phyloP scores from a whole-genome alignment of 2,329 filamentous ascomycete genomes.

The Aquanectria penicillioides region DNA sequence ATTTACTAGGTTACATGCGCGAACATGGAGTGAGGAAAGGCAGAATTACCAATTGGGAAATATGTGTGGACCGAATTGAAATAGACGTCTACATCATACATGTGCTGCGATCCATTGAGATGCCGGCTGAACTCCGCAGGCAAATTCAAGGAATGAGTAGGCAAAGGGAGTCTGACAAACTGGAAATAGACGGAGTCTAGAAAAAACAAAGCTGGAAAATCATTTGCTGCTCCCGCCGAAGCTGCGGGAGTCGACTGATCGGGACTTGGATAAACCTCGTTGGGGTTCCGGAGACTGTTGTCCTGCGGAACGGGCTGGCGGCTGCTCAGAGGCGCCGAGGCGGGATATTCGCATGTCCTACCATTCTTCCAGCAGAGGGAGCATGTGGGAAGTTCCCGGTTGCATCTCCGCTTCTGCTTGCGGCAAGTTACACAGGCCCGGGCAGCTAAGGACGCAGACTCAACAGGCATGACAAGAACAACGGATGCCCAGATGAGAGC shows the following conservation, averaged over 20 bases:
- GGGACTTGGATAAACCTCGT: background rate
- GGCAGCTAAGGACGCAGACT: no score
- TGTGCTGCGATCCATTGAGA: background rate
- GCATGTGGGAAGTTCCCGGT: conserved; percentile 15
- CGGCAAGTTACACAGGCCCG: conserved; percentile 15
- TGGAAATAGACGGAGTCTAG: conserved; percentile 17
- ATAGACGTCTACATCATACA: background rate
- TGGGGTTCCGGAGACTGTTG: background rate
- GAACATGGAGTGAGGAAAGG: background rate
- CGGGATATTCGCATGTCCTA: conserved; percentile 8
- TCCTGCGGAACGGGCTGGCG: no score
- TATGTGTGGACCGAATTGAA: conserved; percentile 1
- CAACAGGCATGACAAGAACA: no score
- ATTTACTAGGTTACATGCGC: no score
- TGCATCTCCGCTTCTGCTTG: conserved; percentile 22
- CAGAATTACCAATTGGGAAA: background rate
- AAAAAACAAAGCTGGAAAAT: conserved; percentile 19
- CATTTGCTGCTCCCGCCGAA: no score
- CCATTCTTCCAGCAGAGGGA: conserved; percentile 13
- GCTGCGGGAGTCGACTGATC: background rate
- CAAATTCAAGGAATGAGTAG: background rate
- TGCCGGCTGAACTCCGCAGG: conserved; percentile 1
- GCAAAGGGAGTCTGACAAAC: background rate
- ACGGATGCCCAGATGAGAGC: no score
- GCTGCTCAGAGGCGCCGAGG: no score